These are phyloP conservation scores for Cystofilobasidium capitatum DNA, from an alignment of 768 basidiomycete genomes.

Conservation along the genomic window DNA sequence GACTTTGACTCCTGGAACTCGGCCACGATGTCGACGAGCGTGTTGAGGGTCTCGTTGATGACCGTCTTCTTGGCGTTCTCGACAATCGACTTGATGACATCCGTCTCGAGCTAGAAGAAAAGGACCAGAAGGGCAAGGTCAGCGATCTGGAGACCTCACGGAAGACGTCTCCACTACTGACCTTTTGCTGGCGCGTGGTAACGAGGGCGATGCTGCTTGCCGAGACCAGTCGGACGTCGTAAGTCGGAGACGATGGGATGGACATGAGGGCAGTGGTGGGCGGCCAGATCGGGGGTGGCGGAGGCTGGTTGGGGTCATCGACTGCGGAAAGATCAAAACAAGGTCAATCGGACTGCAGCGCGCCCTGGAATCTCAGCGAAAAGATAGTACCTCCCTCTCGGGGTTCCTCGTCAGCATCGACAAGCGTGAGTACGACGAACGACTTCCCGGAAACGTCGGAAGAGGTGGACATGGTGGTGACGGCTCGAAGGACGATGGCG, in stretches of 20 bases:
- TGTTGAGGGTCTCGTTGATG: conserved; percentile 51
- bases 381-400: too few species aligned
- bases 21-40: conserved; percentile 47
- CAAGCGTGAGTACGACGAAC: conserved; percentile 64
- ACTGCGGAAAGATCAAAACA: background rate
- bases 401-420: conserved; percentile 41
- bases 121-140: background rate
- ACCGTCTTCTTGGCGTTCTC: conserved; percentile 55
- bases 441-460: conserved; percentile 47
- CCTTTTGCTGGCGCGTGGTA: conserved; percentile 63
- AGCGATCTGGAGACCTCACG: background rate
- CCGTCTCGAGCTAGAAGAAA: conserved; percentile 16
- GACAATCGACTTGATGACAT: conserved; percentile 48
- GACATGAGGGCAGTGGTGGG: conserved; percentile 43
- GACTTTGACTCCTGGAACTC: conserved; percentile 49
- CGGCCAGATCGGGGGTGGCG: conserved; percentile 68
- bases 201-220: conserved; percentile 67
- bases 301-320: background rate
- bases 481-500: conserved; percentile 59
- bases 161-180: conserved; percentile 30
- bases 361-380: background rate
- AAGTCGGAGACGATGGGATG: conserved; percentile 50
- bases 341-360: too few species aligned
- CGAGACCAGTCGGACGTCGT: conserved; percentile 58
- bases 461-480: conserved; percentile 47